Base-by-base conservation (phyloP, 768 basidiomycete species). In the Dentipellis fragilis region DNA sequence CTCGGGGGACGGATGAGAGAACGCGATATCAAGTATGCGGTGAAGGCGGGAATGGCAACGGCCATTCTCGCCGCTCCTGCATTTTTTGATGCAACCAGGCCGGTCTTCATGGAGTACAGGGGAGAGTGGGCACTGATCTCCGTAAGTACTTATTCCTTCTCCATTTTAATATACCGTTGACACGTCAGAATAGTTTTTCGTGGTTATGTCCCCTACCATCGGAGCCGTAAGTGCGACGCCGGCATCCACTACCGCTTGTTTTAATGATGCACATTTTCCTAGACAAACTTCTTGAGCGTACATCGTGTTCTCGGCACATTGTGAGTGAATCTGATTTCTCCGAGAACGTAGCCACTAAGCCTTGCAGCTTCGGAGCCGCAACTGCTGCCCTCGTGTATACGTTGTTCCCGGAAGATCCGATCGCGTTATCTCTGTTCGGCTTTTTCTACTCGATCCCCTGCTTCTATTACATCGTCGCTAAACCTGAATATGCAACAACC, bases 121-220 rank as follows among this genome's bases (percentile, higher is more conserved):
- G 94, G 94, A 37, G 93, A 97, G 71, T 99, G 95, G 95, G 93
- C 93, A 1, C 72, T 99, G 64, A 89, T 98, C 53, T 93, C 93
- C 47, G 92, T 89, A 58, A 65, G 80, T 72, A 29, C 35, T 45
- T 0, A 7, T 42, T 22, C 2, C 47, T 16, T n/a, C 42, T 17
- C 42, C n/a, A 19, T 10, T 9, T 45, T 9, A 45, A n/a, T 45
- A 9, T 10, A 19, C 42, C n/a, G 10, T 16, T 45, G 2, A 45
- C 60, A 37, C 12, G 5, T 35, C 1, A n/a, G 5, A 11, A 0
- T 54, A 88, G 87, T 90, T 85, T 69, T 89, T 93, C 62, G 82
- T 88, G n/a, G 89, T 93, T n/a, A 85, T 92, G 63, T 89, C 87
- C 8, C 90, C 89, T 0, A 91, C 89, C 1, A 88, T 93, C 42